phyloP scores from a whole-genome alignment of 2,329 filamentous ascomycete genomes.

The Diaporthe citrichinensis region DNA sequence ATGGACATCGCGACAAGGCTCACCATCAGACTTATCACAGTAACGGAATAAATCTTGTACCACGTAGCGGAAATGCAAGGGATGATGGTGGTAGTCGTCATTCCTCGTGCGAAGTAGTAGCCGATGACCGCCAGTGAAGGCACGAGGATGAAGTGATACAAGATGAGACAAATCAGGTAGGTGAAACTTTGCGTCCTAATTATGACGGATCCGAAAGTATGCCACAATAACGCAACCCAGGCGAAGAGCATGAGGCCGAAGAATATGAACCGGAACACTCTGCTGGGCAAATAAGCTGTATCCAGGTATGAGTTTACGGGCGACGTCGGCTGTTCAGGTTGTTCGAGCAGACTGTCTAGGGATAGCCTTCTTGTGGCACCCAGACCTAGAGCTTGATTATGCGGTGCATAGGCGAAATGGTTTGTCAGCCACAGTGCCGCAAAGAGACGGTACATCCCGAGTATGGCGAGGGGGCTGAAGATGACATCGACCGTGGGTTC shows the following conservation, averaged over 20 bases:
- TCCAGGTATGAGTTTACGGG: neutral
- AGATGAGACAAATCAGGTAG: neutral
- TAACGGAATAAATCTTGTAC: constrained; percentile 2
- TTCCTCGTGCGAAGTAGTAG: constrained; percentile 13
- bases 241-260: neutral
- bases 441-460: neutral
- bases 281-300: neutral
- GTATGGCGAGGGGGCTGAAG: constrained; percentile 12
- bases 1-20: neutral
- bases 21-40: neutral
- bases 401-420: neutral
- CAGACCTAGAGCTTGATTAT: neutral
- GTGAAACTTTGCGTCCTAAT: neutral
- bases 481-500: neutral
- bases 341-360: neutral
- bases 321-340: neutral
- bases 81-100: constrained; percentile 9
- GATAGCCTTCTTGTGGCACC: neutral
- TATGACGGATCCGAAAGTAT: neutral
- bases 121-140: neutral
- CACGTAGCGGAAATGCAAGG: constrained; percentile 15
- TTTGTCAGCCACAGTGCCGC: neutral
- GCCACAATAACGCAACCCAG: neutral
- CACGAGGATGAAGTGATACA: neutral
- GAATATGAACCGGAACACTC: neutral